Percentiles rank a stretch among this genome's conserved stretches.
These are phyloP conservation scores for Pseudocercospora vitis DNA, from an alignment of 2,329 filamentous ascomycete species.

Conservation along the genomic window DNA sequence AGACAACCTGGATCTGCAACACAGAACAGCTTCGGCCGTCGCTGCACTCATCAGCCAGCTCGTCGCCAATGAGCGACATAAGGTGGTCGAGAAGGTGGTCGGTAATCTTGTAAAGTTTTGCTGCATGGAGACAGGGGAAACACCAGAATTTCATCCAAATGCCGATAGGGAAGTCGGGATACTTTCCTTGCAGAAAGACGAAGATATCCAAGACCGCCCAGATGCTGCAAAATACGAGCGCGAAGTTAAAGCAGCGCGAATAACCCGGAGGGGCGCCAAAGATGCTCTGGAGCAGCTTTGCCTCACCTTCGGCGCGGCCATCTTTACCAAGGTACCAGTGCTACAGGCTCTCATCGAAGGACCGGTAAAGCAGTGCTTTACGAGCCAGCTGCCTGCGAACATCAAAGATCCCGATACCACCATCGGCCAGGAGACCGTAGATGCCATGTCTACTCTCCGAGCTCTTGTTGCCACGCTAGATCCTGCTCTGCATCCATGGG, in stretches of 20 bases:
- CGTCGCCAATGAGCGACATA: slow-evolving; percentile 73
- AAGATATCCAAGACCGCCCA: slow-evolving; percentile 88
- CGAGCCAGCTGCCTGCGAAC: slow-evolving; percentile 65
- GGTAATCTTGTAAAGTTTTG: slow-evolving; percentile 96
- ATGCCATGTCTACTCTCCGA: slow-evolving; percentile 87
- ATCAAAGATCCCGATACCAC: slow-evolving; percentile 71
- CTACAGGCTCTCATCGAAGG: slow-evolving; percentile 77
- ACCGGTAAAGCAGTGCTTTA: slow-evolving; percentile 73
- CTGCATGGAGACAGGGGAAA: slow-evolving; percentile 96
- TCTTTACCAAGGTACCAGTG: slow-evolving; percentile 83
- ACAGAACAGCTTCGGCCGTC: slow-evolving; percentile 80
- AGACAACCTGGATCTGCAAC: slow-evolving; percentile 85
- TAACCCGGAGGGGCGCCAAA: slow-evolving; percentile 89
- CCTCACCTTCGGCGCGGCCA: slow-evolving; percentile 69
- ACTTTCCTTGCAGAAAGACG: slow-evolving; percentile 92
- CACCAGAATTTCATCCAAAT: slow-evolving; percentile 88
- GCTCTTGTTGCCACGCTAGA: slow-evolving; percentile 91
- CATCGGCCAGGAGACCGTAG: slow-evolving; percentile 88
- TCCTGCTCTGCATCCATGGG: slow-evolving; percentile 70
- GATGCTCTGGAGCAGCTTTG: slow-evolving; percentile 89
- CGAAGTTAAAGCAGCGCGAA: slow-evolving; percentile 83
- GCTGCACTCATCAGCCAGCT: slow-evolving; percentile 84
- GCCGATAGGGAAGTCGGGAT: slow-evolving; percentile 76
- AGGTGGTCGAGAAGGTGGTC: slow-evolving; percentile 92
- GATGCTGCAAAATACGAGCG: slow-evolving; percentile 87